A percentile compares a stretch with the other conserved stretches of the same genome.
Evolutionary conservation across 1,284 basidiomycete species (phyloP).

Genomic region (Trametes polyzona): DNA sequence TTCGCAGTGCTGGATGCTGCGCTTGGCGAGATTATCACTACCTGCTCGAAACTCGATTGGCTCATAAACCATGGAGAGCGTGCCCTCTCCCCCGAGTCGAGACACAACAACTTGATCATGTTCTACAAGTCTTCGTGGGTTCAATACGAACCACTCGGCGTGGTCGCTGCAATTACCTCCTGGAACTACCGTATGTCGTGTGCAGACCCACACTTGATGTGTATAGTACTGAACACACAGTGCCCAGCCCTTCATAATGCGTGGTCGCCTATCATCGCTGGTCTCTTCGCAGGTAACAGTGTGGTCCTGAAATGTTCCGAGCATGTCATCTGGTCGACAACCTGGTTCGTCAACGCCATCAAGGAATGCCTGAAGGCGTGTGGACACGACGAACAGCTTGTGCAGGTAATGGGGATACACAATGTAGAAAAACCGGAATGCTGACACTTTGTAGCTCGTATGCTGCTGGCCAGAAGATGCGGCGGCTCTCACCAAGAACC

Average conservation of each 20-base stretch:
- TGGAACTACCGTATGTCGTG: slow-evolving; percentile 84
- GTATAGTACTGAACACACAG: neutral
- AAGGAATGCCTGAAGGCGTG: slow-evolving; percentile 75
- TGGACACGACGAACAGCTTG: slow-evolving; percentile 80
- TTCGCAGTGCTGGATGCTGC: slow-evolving; percentile 83
- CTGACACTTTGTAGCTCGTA: slow-evolving; percentile 54
- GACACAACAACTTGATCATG: slow-evolving; percentile 77
- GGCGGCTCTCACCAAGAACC: slow-evolving; percentile 79
- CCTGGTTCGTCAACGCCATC: slow-evolving; percentile 82
- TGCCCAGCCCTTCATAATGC: slow-evolving; percentile 85
- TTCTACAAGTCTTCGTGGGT: slow-evolving; percentile 87
- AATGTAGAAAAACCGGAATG: neutral
- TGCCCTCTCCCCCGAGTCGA: slow-evolving; percentile 70
- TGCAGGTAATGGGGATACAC: slow-evolving; percentile 55
- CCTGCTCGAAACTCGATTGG: slow-evolving; percentile 90
- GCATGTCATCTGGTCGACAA: slow-evolving; percentile 87
- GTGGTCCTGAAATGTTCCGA: slow-evolving; percentile 94
- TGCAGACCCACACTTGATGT: neutral
- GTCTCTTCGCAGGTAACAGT: slow-evolving; percentile 89
- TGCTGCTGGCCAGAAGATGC: slow-evolving; percentile 91
- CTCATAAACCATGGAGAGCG: slow-evolving; percentile 82
- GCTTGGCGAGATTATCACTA: slow-evolving; percentile 88
- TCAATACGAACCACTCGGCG: slow-evolving; percentile 91
- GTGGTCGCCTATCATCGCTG: slow-evolving; percentile 90
- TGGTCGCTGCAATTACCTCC: slow-evolving; percentile 90